Percentiles rank a stretch among this genome's conserved stretches.
phyloP scores from a whole-genome alignment of 148 eudicot genomes.

The Fagopyrum esculentum region DNA sequence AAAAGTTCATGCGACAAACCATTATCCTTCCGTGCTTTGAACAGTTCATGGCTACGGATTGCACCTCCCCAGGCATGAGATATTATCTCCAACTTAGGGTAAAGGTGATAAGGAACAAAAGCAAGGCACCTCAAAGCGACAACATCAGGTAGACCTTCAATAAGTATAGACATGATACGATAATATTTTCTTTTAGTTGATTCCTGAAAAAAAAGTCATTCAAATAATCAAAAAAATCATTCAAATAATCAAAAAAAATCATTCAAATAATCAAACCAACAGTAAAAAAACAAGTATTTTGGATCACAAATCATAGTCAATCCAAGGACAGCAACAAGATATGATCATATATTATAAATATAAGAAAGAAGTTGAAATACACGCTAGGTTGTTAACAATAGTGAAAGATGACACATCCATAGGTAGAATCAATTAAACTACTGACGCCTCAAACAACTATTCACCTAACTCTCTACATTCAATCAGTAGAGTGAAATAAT shows the following conservation, averaged over 20 bases:
- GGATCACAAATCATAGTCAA: background rate
- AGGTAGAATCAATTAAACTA: background rate
- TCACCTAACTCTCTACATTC: too few species aligned
- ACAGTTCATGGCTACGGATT: slow-evolving; percentile 70
- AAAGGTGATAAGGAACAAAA: slow-evolving; percentile 69
- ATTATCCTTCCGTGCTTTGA: slow-evolving; percentile 68
- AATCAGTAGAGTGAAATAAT: too few species aligned
- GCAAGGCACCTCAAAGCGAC: slow-evolving; percentile 90
- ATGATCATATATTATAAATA: background rate
- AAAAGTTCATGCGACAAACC: slow-evolving; percentile 56
- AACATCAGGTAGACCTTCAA: slow-evolving; percentile 96
- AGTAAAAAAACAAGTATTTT: background rate
- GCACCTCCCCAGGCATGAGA: slow-evolving; percentile 81
- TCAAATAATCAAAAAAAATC: too few species aligned
- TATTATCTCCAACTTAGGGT: slow-evolving; percentile 68
- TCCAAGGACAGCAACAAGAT: background rate
- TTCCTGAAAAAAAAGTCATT: background rate
- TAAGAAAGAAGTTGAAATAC: background rate
- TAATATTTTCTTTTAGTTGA: background rate
- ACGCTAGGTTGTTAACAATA: background rate
- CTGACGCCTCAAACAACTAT: too few species aligned
- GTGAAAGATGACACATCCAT: background rate
- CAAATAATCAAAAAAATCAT: background rate
- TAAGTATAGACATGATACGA: slow-evolving; percentile 53
- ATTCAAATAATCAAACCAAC: background rate